These are phyloP conservation scores for Cercospora janseana DNA, from an alignment of 2,329 filamentous ascomycete species.

Conservation along the genomic window DNA sequence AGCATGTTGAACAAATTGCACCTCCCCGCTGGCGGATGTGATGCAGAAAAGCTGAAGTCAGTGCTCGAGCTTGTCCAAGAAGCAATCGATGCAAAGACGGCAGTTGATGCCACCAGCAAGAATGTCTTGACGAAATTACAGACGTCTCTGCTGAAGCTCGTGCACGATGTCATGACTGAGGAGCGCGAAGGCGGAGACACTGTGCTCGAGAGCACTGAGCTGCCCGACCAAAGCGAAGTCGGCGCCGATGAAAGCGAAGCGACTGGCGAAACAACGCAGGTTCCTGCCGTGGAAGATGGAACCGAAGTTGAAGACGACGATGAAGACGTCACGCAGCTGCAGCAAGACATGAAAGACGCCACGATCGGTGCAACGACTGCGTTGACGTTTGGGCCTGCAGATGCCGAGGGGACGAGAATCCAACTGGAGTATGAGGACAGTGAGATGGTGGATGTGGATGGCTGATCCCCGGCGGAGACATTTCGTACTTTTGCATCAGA, in stretches of 20 bases:
- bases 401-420: slow-evolving; percentile 40
- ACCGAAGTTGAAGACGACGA: slow-evolving; percentile 24
- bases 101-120: slow-evolving; percentile 52
- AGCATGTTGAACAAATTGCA: slow-evolving; percentile 79
- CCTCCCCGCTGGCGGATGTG: slow-evolving; percentile 57
- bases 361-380: slow-evolving; percentile 28
- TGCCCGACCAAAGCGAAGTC: slow-evolving; percentile 17
- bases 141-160: slow-evolving; percentile 52
- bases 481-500: no score
- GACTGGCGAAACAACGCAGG: slow-evolving; percentile 21
- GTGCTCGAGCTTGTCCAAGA: slow-evolving; percentile 49
- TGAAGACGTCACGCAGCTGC: slow-evolving; percentile 29
- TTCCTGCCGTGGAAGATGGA: slow-evolving; percentile 3
- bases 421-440: slow-evolving; percentile 30
- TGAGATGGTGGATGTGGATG: slow-evolving; percentile 30
- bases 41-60: slow-evolving; percentile 36
- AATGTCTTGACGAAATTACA: slow-evolving; percentile 57
- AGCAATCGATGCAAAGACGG: slow-evolving; percentile 50
- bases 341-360: slow-evolving; percentile 31
- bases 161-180: slow-evolving; percentile 44
- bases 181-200: slow-evolving; percentile 38
- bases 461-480: slow-evolving; percentile 1
- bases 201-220: slow-evolving; percentile 30
- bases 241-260: slow-evolving; percentile 17
- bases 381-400: slow-evolving; percentile 34